Evolutionary conservation across 2,329 filamentous ascomycete species (phyloP).

Genomic region (Colletotrichum cordylinicola): DNA sequence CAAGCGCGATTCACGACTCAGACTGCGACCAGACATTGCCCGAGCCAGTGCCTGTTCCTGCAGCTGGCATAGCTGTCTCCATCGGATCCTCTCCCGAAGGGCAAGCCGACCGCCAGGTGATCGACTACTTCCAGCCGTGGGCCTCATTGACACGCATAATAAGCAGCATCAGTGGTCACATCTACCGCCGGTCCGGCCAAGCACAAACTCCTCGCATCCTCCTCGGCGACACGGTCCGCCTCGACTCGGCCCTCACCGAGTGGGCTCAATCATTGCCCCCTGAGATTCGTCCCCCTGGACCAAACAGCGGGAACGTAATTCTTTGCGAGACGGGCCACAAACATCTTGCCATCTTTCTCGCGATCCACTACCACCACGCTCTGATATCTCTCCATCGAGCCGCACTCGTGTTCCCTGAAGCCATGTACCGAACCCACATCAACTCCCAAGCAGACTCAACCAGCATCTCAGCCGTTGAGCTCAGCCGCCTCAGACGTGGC

Average conservation of each 20-base stretch:
- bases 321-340: not conserved
- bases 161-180: constrained; percentile 14
- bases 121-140: constrained; percentile 23
- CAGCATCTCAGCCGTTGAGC: not conserved
- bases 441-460: not conserved
- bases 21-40: constrained; percentile 17
- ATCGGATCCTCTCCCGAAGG: not conserved
- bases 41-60: not conserved
- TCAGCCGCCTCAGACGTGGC: not conserved
- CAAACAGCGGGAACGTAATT: not conserved
- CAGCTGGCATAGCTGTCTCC: not conserved
- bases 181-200: not conserved
- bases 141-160: constrained; percentile 20
- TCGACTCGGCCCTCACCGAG: constrained; percentile 22
- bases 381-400: constrained; percentile 24
- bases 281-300: not conserved
- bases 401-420: constrained; percentile 22
- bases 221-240: constrained; percentile 18
- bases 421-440: constrained; percentile 22
- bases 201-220: not conserved
- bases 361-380: constrained; percentile 11
- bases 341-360: constrained; percentile 6
- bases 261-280: constrained; percentile 22
- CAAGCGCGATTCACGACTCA: constrained; percentile 24
- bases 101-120: not conserved